phyloP scores from a whole-genome alignment of 495 filamentous ascomycete species.

The Neurospora discreta region DNA sequence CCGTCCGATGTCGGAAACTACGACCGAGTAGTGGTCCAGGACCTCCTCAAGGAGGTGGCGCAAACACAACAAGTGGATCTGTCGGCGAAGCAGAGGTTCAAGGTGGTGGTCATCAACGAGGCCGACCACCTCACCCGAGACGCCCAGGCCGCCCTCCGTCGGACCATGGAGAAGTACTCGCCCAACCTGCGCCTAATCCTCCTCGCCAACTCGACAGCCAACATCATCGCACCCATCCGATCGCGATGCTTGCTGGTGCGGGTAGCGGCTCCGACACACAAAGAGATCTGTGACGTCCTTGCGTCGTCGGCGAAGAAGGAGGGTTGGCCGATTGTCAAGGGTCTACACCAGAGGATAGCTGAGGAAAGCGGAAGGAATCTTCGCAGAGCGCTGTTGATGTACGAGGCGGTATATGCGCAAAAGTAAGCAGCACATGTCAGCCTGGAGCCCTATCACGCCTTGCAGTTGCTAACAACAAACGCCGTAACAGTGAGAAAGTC shows the following conservation, averaged over 20 bases:
- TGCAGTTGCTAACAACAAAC: constrained; percentile 3
- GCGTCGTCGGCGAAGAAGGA: constrained; percentile 65
- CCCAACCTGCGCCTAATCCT: constrained; percentile 87
- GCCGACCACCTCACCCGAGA: constrained; percentile 92
- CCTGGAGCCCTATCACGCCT: not conserved
- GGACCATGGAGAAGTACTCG: constrained; percentile 99
- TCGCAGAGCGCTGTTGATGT: constrained; percentile 83
- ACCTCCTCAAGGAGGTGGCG: constrained; percentile 92
- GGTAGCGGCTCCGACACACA: constrained; percentile 79
- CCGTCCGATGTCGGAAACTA: constrained; percentile 95
- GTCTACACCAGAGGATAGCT: constrained; percentile 72
- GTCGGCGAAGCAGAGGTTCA: constrained; percentile 80
- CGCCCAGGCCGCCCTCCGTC: constrained; percentile 86
- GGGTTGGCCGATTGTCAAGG: constrained; percentile 57
- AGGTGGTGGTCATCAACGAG: constrained; percentile 98
- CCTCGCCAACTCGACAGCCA: constrained; percentile 86
- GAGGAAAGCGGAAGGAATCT: constrained; percentile 88
- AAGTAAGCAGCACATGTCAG: constrained; percentile 50
- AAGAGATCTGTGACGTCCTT: constrained; percentile 71
- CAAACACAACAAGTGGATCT: constrained; percentile 97
- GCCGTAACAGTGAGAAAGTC: constrained; percentile 64
- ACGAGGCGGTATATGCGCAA: constrained; percentile 90
- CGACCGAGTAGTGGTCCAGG: constrained; percentile 89
- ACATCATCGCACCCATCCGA: constrained; percentile 94
- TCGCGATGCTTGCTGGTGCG: constrained; percentile 80